Base-by-base conservation (phyloP, 2,329 filamentous ascomycete species). In the Penicillium sp. region DNA sequence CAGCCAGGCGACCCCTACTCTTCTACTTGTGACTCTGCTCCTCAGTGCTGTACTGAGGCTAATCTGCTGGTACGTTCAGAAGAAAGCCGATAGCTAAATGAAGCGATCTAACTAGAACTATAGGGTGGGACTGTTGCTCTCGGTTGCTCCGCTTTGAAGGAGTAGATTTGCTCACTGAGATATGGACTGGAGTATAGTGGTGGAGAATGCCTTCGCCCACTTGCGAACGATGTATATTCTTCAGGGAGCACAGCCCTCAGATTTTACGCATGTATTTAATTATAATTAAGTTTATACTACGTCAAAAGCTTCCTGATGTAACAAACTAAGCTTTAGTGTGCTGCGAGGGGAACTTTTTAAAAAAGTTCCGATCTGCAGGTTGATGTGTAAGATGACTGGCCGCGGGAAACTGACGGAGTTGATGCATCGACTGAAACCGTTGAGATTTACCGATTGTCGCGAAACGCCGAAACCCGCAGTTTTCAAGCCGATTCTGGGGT, bases 1-100 rank as follows among this genome's bases (percentile, higher is more conserved):
- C 14, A 9, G 10, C 31, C 34, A 71, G 68, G 68, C 51, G 55
- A 65, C 46, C 39, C 58, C 7, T 68, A 68, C 40, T 56, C 48
- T 8, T 29, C 48, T 10, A 49, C 23, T n/a, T 71, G 68, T 49
- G 6, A 37, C 10, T 50, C 55, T 11, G 51, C 26, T 23, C 67
- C 66, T 43, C 60, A 68, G 57, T 70, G 68, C 66, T 70, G 67
- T 54, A 65, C 66, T 16, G 66, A 70, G 55, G 61, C 52, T 34
- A 70, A 69, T 48, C 48, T 70, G 33, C 46, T 69, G 55, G 67
- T 69, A 62, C 52, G 64, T 59, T 37, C 13, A 8, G 23, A 16
- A 16, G 7, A 2, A 5, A 10, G 14, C n/a, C 14, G 13, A 5
- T 7, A 19, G n/a, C 14, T 2, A 24, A 43, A 16, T 13, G n/a